Conservation (phyloP, 768 basidiomycete genomes). For the Naganishia friedmannii region DNA sequence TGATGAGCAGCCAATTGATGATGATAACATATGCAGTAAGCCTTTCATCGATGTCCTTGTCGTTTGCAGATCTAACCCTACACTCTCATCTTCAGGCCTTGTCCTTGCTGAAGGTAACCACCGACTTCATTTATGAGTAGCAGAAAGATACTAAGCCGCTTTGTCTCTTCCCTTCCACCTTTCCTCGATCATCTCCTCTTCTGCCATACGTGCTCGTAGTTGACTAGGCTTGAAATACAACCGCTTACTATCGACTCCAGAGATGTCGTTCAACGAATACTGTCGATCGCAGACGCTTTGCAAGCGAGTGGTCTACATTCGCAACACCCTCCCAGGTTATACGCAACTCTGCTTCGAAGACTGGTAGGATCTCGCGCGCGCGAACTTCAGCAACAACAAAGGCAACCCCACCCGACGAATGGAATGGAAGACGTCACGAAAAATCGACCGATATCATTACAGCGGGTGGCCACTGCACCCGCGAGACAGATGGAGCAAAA, state of each 20-base stretch:
- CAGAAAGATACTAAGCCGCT: no score
- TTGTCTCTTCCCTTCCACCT: no score
- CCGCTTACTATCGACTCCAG: slow-evolving; percentile 2
- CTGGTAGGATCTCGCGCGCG: slow-evolving; percentile 18
- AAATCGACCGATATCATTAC: background rate
- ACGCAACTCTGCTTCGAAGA: slow-evolving; percentile 56
- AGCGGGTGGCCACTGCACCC: background rate
- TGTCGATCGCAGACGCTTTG: slow-evolving; percentile 17
- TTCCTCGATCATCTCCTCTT: no score
- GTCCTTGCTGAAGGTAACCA: slow-evolving; percentile 78
- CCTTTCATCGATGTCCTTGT: background rate
- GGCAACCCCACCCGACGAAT: slow-evolving; percentile 51
- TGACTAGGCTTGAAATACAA: slow-evolving; percentile 12
- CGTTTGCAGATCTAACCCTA: background rate
- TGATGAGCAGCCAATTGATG: slow-evolving; percentile 87
- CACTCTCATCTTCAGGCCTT: slow-evolving; percentile 49
- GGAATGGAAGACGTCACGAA: background rate
- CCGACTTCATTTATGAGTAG: background rate
- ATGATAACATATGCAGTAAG: slow-evolving; percentile 80
- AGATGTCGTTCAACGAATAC: slow-evolving; percentile 15
- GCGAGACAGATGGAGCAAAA: background rate
- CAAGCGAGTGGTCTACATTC: slow-evolving; percentile 17
- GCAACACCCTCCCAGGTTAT: slow-evolving; percentile 81
- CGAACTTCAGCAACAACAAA: slow-evolving; percentile 36
- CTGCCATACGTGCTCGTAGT: background rate